Percentiles rank a stretch among this genome's conserved stretches.
Evolutionary conservation across 2,329 filamentous ascomycete species (phyloP).

Genomic region (Talaromyces sp.): DNA sequence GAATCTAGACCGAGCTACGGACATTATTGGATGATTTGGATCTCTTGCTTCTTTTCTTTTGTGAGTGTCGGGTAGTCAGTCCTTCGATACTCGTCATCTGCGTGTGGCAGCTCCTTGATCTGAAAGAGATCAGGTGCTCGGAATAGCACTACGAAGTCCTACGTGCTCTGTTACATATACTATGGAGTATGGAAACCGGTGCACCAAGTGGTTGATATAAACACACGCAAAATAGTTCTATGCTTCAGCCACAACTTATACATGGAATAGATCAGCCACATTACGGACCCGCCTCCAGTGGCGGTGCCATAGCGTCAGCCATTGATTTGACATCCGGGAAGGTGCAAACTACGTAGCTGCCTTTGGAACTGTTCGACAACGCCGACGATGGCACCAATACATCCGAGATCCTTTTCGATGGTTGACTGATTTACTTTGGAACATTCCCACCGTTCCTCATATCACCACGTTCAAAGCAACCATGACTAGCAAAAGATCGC

Average conservation of each 20-base stretch:
- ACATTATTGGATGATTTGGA: neutral
- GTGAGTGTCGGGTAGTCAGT: neutral
- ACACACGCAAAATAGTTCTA: neutral
- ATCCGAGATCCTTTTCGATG: neutral
- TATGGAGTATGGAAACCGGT: no score
- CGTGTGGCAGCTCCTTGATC: neutral
- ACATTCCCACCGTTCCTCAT: neutral
- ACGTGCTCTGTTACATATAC: neutral
- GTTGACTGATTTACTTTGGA: neutral
- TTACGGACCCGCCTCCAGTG: neutral
- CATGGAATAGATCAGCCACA: neutral
- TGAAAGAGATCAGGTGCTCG: neutral
- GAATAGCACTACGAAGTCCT: neutral
- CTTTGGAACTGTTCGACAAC: neutral
- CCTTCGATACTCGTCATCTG: neutral
- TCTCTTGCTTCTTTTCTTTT: neutral
- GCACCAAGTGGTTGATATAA: neutral
- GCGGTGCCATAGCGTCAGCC: slow-evolving; percentile 9
- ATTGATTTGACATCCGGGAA: neutral
- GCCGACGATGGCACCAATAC: neutral
- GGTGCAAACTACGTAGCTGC: neutral
- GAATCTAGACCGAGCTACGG: neutral
- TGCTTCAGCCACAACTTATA: neutral
- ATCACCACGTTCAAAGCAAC: neutral
- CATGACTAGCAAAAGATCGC: slow-evolving; percentile 80